Percentiles rank a stretch among this genome's conserved stretches.
Conservation (phyloP, 768 basidiomycete genomes). For the Mycena olivaceomarginata region DNA sequence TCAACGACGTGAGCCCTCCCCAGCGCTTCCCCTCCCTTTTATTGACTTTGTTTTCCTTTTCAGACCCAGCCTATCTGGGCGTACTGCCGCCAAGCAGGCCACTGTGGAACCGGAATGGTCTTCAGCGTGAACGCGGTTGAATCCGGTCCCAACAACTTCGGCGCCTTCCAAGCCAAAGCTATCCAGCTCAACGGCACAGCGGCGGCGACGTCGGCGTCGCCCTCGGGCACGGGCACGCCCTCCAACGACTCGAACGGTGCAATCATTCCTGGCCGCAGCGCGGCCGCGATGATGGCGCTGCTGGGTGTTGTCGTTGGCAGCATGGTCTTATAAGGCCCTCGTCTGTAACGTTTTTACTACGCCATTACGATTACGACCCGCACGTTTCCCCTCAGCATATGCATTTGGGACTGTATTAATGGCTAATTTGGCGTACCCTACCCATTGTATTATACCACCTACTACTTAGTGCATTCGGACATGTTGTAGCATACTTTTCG, state of each 20-base stretch:
- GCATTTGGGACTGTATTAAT: constrained; percentile 25
- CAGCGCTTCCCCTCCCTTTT: too few relatives aligned
- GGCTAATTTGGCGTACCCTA: constrained; percentile 34
- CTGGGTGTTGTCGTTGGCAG: constrained; percentile 47
- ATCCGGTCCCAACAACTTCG: constrained; percentile 69
- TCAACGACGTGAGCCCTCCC: constrained; percentile 68
- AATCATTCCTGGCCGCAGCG: constrained; percentile 44
- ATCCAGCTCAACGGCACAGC: constrained; percentile 64
- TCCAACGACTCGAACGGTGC: constrained; percentile 36
- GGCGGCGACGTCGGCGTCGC: constrained; percentile 40
- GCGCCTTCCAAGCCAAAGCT: constrained; percentile 70
- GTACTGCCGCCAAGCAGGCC: constrained; percentile 69
- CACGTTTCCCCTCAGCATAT: constrained; percentile 9
- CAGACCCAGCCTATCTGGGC: constrained; percentile 68
- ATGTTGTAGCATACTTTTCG: constrained; percentile 37
- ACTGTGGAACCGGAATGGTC: constrained; percentile 78
- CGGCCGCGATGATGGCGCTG: constrained; percentile 50
- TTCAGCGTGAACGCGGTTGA: constrained; percentile 74
- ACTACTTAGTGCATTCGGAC: constrained; percentile 29
- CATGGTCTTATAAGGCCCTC: constrained; percentile 41
- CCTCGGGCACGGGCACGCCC: constrained; percentile 26
- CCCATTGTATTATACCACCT: constrained; percentile 25
- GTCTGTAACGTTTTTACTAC: constrained; percentile 13
- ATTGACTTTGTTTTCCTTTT: too few relatives aligned
- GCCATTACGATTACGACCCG: constrained; percentile 25